Conservation (phyloP, 2,329 filamentous ascomycete species). For the Calonectria naviculata region DNA sequence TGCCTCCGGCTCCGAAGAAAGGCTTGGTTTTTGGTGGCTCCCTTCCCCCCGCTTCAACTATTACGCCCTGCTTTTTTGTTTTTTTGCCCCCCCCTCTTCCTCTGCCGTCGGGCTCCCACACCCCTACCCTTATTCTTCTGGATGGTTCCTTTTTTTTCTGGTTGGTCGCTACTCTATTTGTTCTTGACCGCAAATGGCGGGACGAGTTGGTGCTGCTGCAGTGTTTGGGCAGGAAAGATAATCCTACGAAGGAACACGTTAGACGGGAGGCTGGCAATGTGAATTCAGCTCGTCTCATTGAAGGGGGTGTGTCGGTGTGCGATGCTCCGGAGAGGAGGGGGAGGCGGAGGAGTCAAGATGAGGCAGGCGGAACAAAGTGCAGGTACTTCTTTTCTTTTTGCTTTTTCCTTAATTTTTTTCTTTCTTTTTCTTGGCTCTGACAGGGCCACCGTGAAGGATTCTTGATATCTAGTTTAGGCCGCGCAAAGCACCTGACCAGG, state of each 20-base stretch:
- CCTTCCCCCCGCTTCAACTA: background rate
- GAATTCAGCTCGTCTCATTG: background rate
- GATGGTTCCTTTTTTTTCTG: background rate
- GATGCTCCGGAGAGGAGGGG: background rate
- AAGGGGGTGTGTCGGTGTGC: background rate
- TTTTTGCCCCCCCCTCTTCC: background rate
- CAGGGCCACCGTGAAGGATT: background rate
- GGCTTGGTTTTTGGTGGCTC: background rate
- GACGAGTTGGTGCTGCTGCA: background rate
- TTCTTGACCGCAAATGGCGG: slow-evolving; percentile 7
- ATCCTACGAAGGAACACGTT: background rate
- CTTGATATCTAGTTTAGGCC: slow-evolving; percentile 7
- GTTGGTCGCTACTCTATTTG: background rate
- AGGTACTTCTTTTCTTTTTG: background rate
- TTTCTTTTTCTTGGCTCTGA: slow-evolving; percentile 6
- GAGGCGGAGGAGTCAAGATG: background rate
- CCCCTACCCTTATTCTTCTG: background rate
- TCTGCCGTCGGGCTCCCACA: background rate
- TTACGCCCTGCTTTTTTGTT: background rate
- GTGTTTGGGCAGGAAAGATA: background rate
- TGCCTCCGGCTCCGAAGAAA: slow-evolving; percentile 5
- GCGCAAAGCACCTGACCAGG: background rate
- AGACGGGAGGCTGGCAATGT: slow-evolving; percentile 3
- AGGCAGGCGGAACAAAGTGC: slow-evolving; percentile 5
- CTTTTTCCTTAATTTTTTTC: background rate